Conservation (phyloP, 306 rosid species). For the Citrullus colocynthis region DNA sequence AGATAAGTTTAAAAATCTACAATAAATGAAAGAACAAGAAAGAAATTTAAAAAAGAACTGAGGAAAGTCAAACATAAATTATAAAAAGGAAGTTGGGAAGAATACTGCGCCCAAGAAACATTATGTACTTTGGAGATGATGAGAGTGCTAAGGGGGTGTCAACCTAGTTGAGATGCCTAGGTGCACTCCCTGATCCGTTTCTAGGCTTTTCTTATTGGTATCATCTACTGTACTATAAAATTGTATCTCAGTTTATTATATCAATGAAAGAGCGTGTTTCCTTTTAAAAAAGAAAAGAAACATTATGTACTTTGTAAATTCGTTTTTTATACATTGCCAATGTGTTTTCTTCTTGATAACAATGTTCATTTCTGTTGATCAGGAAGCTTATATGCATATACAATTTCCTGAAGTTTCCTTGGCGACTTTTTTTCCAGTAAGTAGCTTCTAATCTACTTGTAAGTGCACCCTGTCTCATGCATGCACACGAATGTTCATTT, state of each 20-base stretch:
- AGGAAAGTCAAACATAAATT: neutral
- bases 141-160: too few species aligned
- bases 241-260: too few species aligned
- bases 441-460: neutral
- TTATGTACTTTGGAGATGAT: neutral
- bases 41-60: neutral
- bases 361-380: conserved; percentile 17
- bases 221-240: too few species aligned
- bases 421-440: conserved; percentile 28
- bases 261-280: too few species aligned
- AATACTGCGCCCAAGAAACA: neutral
- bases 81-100: neutral
- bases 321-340: neutral
- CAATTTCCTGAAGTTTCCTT: conserved; percentile 51
- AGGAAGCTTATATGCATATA: conserved; percentile 80
- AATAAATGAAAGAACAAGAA: neutral
- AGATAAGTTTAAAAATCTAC: neutral
- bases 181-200: too few species aligned
- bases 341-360: neutral
- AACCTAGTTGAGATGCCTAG: too few species aligned
- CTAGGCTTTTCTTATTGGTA: too few species aligned
- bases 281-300: too few species aligned
- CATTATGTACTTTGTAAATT: neutral
- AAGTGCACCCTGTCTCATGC: neutral
- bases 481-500: neutral